These are phyloP conservation scores for Populus hybrid DNA, from an alignment of 441 rosid genomes.

Conservation along the genomic window DNA sequence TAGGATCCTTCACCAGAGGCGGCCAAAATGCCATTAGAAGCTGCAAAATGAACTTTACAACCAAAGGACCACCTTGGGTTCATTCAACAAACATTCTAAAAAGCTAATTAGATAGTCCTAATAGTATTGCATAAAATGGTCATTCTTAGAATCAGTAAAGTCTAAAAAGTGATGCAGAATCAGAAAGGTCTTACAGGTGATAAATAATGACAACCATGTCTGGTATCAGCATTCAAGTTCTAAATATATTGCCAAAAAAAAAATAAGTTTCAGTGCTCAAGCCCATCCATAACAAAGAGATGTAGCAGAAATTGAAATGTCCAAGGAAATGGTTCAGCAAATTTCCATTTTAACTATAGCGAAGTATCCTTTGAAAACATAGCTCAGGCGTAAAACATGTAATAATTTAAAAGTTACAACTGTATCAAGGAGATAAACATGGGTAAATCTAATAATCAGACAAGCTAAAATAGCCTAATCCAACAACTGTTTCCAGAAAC, in stretches of 20 bases:
- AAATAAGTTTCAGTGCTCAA: background rate
- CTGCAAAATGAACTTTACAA: background rate
- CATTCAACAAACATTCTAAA: background rate
- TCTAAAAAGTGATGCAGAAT: background rate
- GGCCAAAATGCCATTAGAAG: background rate
- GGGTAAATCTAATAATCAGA: constrained; percentile 14
- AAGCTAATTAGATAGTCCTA: background rate
- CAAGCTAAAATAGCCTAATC: constrained; percentile 14
- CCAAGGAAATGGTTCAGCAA: background rate
- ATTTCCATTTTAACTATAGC: background rate
- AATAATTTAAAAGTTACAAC: constrained; percentile 24
- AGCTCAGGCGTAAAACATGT: background rate
- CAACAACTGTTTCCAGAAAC: constrained; percentile 7
- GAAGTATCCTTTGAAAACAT: background rate
- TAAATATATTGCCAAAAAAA: background rate
- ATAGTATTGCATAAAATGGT: background rate
- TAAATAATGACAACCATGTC: background rate
- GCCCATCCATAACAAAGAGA: background rate
- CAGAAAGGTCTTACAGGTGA: background rate
- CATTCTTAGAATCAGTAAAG: background rate
- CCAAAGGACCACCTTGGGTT: background rate
- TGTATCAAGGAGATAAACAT: constrained; percentile 22
- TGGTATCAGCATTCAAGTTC: background rate
- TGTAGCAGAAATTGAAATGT: background rate
- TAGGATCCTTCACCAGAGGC: background rate